Evolutionary conservation across 1,284 basidiomycete genomes (phyloP), one percentile per base, ranked within the genome.

Genomic region (Papiliotrema nemorosa): DNA sequence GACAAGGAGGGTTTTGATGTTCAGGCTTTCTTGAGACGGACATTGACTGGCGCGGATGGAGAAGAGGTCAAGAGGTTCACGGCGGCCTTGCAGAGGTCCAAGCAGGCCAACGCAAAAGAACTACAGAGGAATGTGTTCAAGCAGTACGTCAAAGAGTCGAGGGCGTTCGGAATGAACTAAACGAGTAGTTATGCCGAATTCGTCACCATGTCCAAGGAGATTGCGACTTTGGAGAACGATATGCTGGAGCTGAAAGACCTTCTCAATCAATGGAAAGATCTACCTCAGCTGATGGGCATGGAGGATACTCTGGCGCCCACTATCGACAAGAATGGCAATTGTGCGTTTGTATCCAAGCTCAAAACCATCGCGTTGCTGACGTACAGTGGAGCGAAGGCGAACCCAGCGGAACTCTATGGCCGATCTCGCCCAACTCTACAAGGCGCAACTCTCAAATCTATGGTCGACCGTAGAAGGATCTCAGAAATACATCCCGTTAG

Each of bases 221-320:
- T 98, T 41, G 87, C 89, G 6, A 87, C 88, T 0, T 81, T 99
- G 12, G 94, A 98, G 77, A 97, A 94, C 69, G 93, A 97, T 70
- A 90, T 97, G 88, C 81, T 97, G 33, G 93, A 97, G 68, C 83
- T 98, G 69, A 97, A 97, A 70, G 90, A 94, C 53, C 82, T 88
- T 3, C 79, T 98, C 1, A 85, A 86, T 14, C 96, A 98, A 67
- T 98, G 93, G 87, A 92, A 91, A 72, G 84, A 83, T 44, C 90
- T 96, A 79, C 92, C 92, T 0, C 89, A 89, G n/a, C 80, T 91
- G 13, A 80, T 97, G 36, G 88, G 92, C 57, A 86, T 94, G 51
- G 89, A 89, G 49, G 88, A 90, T 48, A 69, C 64, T 7, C 52
- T 72, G 5, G 68, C 67, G n/a, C 70, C 69, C 3, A 69, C 63